These are phyloP conservation scores for Pseudogymnoascus sp. DNA, from an alignment of 2,329 filamentous ascomycete genomes.

Conservation along the genomic window DNA sequence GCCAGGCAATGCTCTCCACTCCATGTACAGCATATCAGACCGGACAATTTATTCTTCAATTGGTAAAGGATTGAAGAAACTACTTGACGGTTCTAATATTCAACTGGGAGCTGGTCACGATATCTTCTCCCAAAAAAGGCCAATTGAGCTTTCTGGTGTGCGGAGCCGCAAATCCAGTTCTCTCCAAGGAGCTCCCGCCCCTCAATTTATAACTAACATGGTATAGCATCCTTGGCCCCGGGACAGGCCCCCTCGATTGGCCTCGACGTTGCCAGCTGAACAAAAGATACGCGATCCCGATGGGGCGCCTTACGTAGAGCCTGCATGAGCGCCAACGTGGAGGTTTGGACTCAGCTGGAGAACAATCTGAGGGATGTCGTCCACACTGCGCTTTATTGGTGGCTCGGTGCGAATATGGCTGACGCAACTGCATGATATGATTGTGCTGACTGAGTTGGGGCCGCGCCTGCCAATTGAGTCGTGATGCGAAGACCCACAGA, in stretches of 20 bases:
- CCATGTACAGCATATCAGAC: background rate
- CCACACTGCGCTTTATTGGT: background rate
- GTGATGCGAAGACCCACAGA: background rate
- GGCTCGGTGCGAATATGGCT: background rate
- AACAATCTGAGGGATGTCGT: background rate
- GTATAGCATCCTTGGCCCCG: constrained; percentile 2
- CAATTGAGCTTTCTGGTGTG: constrained; percentile 3
- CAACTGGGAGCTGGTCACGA: background rate
- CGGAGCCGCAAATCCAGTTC: background rate
- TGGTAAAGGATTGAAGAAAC: background rate
- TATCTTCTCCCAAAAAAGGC: background rate
- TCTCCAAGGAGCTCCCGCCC: background rate
- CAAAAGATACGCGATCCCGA: constrained; percentile 7
- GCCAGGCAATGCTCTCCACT: background rate
- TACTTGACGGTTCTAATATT: background rate
- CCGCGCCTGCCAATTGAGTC: constrained; percentile 5
- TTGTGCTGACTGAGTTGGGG: constrained; percentile 1
- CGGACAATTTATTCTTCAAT: constrained; percentile 6
- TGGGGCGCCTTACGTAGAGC: constrained; percentile 5
- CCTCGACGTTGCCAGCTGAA: background rate
- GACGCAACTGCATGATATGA: constrained; percentile 7
- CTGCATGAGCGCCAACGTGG: constrained; percentile 7
- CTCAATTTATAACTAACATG: constrained; percentile 2
- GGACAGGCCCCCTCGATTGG: constrained; percentile 3
- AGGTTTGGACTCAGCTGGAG: background rate